Percentiles rank a stretch among this genome's conserved stretches.
Conservation (phyloP, 768 basidiomycete species). For the Epithele typhae region DNA sequence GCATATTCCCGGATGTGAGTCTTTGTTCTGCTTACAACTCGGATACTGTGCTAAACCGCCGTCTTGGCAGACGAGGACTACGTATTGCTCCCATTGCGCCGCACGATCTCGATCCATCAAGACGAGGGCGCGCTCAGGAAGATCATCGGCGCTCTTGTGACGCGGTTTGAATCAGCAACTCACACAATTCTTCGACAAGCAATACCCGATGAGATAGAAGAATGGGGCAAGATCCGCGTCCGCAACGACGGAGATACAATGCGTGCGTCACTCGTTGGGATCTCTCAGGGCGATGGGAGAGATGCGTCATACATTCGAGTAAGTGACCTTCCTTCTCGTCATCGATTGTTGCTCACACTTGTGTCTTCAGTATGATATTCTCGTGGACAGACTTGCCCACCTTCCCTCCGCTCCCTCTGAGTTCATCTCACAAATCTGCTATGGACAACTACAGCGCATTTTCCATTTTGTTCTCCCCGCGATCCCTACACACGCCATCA, state of each 20-base stretch:
- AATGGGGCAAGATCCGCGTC: conserved; percentile 26
- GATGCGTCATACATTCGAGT: conserved; percentile 33
- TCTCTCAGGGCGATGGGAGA: conserved; percentile 17
- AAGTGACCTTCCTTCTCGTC: conserved; percentile 10
- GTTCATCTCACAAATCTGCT: conserved; percentile 21
- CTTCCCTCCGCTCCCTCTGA: not conserved
- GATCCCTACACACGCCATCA: not conserved
- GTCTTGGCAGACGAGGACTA: not conserved
- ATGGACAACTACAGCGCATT: conserved; percentile 31
- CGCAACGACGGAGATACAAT: conserved; percentile 28
- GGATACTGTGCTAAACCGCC: not conserved
- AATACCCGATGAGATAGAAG: not conserved
- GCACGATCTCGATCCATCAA: not conserved
- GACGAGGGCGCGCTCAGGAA: not conserved
- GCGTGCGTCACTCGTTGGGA: conserved; percentile 15
- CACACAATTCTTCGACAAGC: too few species aligned
- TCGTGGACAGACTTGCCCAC: conserved; percentile 19
- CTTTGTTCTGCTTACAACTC: not conserved
- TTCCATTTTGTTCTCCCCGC: conserved; percentile 18
- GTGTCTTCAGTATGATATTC: not conserved
- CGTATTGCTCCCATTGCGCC: not conserved
- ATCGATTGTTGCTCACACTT: not conserved
- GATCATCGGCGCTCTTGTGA: not conserved
- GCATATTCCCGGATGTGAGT: conserved; percentile 1
- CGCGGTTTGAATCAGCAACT: too few species aligned